Percentiles rank a stretch among this genome's conserved stretches.
phyloP scores from a whole-genome alignment of 352 stramenopile species.

The Globisporangium paroecandrum region DNA sequence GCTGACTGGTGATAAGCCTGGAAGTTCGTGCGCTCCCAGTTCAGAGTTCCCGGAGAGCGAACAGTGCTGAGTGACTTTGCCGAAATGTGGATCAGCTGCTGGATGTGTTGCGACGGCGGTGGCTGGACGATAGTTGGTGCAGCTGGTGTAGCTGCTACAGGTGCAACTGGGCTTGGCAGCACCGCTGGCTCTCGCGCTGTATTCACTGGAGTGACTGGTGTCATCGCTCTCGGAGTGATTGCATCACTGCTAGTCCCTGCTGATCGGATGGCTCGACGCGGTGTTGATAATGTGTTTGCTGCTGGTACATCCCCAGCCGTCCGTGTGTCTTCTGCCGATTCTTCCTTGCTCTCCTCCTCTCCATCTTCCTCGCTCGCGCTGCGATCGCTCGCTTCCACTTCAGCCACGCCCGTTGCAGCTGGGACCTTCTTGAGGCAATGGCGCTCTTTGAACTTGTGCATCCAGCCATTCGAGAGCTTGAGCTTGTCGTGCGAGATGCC shows the following conservation, averaged over 20 bases:
- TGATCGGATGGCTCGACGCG: neutral
- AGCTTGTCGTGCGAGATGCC: conserved; percentile 32
- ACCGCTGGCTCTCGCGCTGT: neutral
- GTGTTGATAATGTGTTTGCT: neutral
- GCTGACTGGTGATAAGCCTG: neutral
- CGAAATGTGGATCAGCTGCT: conserved; percentile 30
- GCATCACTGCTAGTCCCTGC: neutral
- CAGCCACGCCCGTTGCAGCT: neutral
- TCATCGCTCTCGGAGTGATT: neutral
- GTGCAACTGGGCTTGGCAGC: neutral
- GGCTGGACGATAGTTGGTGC: neutral
- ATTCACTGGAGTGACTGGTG: neutral
- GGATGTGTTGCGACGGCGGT: neutral
- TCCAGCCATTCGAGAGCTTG: conserved; percentile 46
- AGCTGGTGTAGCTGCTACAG: neutral
- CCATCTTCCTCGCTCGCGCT: neutral
- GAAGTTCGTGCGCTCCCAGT: conserved; percentile 23
- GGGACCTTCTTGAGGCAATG: conserved; percentile 12
- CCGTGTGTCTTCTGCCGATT: too few species aligned
- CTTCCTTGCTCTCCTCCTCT: neutral
- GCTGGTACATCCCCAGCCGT: neutral
- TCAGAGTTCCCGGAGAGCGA: conserved; percentile 21
- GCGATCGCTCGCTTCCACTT: neutral
- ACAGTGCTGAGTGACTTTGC: conserved; percentile 10
- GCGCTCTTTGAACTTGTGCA: conserved; percentile 44